Conservation (phyloP, 176 grass and related monocot species). For the Aegilops longissima region DNA sequence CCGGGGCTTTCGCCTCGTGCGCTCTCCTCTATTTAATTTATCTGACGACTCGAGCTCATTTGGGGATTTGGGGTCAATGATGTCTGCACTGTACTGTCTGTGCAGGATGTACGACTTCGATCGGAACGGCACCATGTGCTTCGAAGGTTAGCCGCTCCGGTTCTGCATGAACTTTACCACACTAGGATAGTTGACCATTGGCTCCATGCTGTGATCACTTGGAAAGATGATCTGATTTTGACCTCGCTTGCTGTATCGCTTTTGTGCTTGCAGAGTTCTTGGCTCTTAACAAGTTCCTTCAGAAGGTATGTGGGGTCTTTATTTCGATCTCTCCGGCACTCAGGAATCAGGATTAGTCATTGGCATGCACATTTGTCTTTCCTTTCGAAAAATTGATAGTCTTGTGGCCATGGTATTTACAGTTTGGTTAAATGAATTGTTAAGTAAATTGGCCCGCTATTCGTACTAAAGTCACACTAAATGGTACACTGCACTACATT, state of each 20-base stretch:
- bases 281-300: slow-evolving; percentile 75
- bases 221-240: not conserved
- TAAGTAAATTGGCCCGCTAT: not conserved
- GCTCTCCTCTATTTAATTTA: not conserved
- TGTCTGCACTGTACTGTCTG: not conserved
- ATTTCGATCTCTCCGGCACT: not conserved
- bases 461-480: not conserved
- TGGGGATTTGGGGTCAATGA: not conserved
- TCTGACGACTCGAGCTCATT: not conserved
- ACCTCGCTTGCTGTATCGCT: not conserved
- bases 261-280: slow-evolving; percentile 61
- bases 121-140: slow-evolving; percentile 79
- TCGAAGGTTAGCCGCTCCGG: slow-evolving; percentile 48
- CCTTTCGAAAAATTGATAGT: not conserved
- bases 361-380: not conserved
- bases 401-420: not conserved
- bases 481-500: not conserved
- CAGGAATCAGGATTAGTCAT: slow-evolving; percentile 4
- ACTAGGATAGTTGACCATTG: too few species aligned
- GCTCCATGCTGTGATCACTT: too few species aligned
- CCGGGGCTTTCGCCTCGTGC: not conserved
- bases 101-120: slow-evolving; percentile 93
- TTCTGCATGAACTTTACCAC: not conserved
- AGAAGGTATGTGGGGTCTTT: slow-evolving; percentile 44
- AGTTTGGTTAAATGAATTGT: not conserved